phyloP scores from a whole-genome alignment of 2,329 filamentous ascomycete species.

The Exophiala aquamarina region DNA sequence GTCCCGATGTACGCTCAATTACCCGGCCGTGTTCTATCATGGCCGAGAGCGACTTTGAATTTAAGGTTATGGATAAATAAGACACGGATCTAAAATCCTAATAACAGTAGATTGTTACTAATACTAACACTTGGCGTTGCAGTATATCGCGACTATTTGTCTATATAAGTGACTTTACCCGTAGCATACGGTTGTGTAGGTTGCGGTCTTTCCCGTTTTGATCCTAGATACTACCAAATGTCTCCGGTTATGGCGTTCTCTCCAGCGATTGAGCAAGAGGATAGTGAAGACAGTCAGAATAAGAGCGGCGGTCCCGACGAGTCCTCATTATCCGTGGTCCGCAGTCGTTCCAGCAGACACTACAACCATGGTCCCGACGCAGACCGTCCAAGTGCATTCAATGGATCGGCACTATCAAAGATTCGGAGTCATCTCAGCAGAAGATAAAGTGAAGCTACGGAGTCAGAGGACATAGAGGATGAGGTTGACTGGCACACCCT shows the following conservation, averaged over 20 bases:
- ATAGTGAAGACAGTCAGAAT: neutral
- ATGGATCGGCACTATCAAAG: neutral
- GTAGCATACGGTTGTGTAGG: neutral
- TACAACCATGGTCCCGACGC: too few relatives aligned
- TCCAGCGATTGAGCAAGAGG: neutral
- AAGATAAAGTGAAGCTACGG: neutral
- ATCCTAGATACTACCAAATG: neutral
- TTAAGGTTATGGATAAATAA: neutral
- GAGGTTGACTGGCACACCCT: neutral
- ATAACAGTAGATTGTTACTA: neutral
- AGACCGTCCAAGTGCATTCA: too few relatives aligned
- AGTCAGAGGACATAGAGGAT: neutral
- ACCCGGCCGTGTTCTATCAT: too few relatives aligned
- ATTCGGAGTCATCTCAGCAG: neutral
- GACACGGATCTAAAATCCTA: neutral
- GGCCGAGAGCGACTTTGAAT: neutral
- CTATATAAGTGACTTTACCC: neutral
- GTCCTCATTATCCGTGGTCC: too few relatives aligned
- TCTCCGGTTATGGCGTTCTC: neutral
- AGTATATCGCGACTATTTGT: neutral
- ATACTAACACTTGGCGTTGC: neutral
- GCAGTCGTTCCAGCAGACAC: too few relatives aligned
- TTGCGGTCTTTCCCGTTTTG: neutral
- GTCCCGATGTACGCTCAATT: neutral
- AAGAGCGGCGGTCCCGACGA: too few relatives aligned